These are phyloP conservation scores for Yarrowia sp. DNA, from an alignment of 805 yeast species.

Conservation along the genomic window DNA sequence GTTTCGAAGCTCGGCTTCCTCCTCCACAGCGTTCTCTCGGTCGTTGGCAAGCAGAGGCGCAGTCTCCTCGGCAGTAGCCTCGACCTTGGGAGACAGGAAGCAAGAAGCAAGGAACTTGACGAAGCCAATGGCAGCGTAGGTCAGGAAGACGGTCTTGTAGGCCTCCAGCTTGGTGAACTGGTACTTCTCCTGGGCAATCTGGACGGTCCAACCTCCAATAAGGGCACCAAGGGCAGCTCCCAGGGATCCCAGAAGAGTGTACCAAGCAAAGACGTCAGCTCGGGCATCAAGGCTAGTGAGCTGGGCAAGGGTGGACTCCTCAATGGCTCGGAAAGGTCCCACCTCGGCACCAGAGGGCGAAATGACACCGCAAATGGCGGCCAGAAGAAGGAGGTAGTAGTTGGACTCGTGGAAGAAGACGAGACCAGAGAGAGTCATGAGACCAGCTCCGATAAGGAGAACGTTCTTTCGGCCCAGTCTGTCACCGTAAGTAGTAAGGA, in stretches of 20 bases:
- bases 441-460: slow-evolving; percentile 56
- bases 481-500: slow-evolving; percentile 76
- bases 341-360: slow-evolving; percentile 89
- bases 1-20: slow-evolving; percentile 3
- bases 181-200: slow-evolving; percentile 25
- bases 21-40: slow-evolving; percentile 5
- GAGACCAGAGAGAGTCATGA: slow-evolving; percentile 68
- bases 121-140: slow-evolving; percentile 53
- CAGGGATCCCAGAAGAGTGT: slow-evolving; percentile 61
- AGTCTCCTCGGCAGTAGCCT: slow-evolving; percentile 24
- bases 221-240: slow-evolving; percentile 77
- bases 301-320: slow-evolving; percentile 79
- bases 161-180: slow-evolving; percentile 33
- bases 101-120: slow-evolving; percentile 46
- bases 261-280: slow-evolving; percentile 72
- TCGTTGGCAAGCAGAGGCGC: slow-evolving; percentile 27
- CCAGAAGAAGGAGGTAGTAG: slow-evolving; percentile 54
- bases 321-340: slow-evolving; percentile 85
- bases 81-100: slow-evolving; percentile 42
- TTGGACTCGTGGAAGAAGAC: slow-evolving; percentile 57
- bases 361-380: slow-evolving; percentile 80
- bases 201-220: slow-evolving; percentile 48
- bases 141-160: slow-evolving; percentile 52
- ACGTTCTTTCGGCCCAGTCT: slow-evolving; percentile 62
- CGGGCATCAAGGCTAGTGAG: slow-evolving; percentile 49